Conservation (phyloP, 805 yeast genomes). For the Candida nonsorbophila region DNA sequence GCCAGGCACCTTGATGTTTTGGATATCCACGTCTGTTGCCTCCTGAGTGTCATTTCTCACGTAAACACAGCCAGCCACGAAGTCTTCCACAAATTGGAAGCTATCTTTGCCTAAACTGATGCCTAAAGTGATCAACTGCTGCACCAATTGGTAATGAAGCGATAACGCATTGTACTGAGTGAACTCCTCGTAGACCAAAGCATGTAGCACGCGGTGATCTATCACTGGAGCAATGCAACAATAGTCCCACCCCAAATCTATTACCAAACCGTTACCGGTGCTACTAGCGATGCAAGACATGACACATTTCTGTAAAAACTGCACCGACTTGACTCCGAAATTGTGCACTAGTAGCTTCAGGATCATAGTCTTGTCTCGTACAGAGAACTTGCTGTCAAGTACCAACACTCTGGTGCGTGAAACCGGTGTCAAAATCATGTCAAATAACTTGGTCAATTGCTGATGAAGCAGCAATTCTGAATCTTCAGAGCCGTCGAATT, state of each 20-base stretch:
- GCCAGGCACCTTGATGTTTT: conserved; percentile 6
- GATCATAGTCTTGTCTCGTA: conserved; percentile 11
- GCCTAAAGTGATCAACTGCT: conserved; percentile 8
- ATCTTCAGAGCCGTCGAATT: conserved; percentile 1
- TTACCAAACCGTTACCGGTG: conserved; percentile 18
- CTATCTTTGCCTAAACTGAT: conserved; percentile 6
- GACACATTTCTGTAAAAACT: conserved; percentile 14
- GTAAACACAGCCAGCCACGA: conserved; percentile 10
- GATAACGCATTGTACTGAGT: too few species aligned
- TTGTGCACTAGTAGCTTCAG: conserved; percentile 15
- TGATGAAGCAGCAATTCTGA: conserved; percentile 7
- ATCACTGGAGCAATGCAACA: conserved; percentile 12
- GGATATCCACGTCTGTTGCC: neutral
- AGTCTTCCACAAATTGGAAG: conserved; percentile 14
- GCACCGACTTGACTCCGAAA: conserved; percentile 18
- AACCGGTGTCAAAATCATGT: too few species aligned
- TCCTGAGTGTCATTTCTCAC: conserved; percentile 6
- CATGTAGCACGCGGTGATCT: too few species aligned
- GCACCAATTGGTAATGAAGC: conserved; percentile 15
- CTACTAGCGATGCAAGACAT: conserved; percentile 16
- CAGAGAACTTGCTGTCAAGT: conserved; percentile 9
- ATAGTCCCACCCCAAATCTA: conserved; percentile 25
- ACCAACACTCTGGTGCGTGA: neutral
- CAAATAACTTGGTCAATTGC: conserved; percentile 10
- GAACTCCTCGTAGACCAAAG: too few species aligned